Conservation (phyloP, 306 rosid species). For the Cicer chorassanicum region DNA sequence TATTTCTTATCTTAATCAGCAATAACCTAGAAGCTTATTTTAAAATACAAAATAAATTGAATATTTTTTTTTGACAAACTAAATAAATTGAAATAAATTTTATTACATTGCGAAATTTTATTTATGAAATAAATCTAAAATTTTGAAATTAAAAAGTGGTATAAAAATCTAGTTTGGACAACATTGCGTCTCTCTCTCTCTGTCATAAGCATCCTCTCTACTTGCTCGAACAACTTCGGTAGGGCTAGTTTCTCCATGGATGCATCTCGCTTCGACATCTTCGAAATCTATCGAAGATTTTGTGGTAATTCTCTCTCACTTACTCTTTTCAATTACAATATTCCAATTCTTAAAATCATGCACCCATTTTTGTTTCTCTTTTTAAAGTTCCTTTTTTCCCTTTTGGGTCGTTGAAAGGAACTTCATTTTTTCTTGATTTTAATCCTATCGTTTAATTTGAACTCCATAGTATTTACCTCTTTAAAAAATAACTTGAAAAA, state of each 20-base stretch:
- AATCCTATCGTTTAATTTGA: slow-evolving; percentile 28
- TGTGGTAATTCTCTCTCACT: slow-evolving; percentile 54
- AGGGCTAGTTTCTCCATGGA: slow-evolving; percentile 59
- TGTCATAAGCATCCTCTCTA: slow-evolving; percentile 18
- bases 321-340: background rate
- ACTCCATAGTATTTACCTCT: background rate
- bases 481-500: too few relatives aligned
- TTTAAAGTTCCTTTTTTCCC: background rate
- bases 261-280: slow-evolving; percentile 64
- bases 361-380: background rate
- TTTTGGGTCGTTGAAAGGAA: slow-evolving; percentile 10
- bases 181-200: slow-evolving; percentile 12
- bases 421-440: slow-evolving; percentile 18
- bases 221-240: slow-evolving; percentile 42
- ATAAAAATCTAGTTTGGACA: too few relatives aligned
- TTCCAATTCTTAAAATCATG: background rate
- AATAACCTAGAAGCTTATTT: too few relatives aligned
- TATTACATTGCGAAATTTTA: too few relatives aligned
- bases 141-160: too few relatives aligned
- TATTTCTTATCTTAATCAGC: too few relatives aligned
- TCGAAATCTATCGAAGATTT: slow-evolving; percentile 70
- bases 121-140: too few relatives aligned
- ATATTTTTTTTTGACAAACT: too few relatives aligned
- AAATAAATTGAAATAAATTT: too few relatives aligned
- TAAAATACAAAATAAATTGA: too few relatives aligned